Conservation (phyloP, 2,329 filamentous ascomycete species). For the Paraphaeosphaeria minitans region DNA sequence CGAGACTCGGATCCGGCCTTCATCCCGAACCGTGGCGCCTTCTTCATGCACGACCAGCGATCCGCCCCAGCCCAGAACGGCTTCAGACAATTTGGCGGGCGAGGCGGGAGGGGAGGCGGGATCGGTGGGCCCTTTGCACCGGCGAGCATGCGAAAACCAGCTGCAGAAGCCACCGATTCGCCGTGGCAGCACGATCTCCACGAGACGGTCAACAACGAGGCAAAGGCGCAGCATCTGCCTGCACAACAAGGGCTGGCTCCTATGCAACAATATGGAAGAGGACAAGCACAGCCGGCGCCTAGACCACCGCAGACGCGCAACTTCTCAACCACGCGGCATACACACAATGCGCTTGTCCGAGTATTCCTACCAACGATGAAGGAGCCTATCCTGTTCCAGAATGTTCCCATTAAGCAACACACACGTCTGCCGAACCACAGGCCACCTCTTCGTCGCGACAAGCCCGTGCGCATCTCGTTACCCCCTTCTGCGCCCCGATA, state of each 20-base stretch:
- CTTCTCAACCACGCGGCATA: slow-evolving; percentile 81
- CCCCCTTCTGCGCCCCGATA: slow-evolving; percentile 80
- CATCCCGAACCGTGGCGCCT: slow-evolving; percentile 90
- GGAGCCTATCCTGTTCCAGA: slow-evolving; percentile 71
- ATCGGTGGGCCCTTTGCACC: slow-evolving; percentile 62
- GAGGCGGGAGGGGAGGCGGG: slow-evolving; percentile 59
- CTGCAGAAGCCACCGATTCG: slow-evolving; percentile 65
- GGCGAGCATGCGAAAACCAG: slow-evolving; percentile 53
- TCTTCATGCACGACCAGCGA: slow-evolving; percentile 96
- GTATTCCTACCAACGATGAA: slow-evolving; percentile 80
- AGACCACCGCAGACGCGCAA: slow-evolving; percentile 44
- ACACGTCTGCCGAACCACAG: slow-evolving; percentile 94
- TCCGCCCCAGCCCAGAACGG: slow-evolving; percentile 78
- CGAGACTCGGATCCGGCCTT: slow-evolving; percentile 89
- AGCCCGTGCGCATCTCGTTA: slow-evolving; percentile 91
- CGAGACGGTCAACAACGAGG: slow-evolving; percentile 62
- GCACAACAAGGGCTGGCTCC: slow-evolving; percentile 25
- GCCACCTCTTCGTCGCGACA: slow-evolving; percentile 90
- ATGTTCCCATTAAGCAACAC: slow-evolving; percentile 84
- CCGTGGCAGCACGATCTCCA: slow-evolving; percentile 97
- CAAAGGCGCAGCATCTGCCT: slow-evolving; percentile 36
- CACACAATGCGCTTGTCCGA: slow-evolving; percentile 84
- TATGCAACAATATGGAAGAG: slow-evolving; percentile 29
- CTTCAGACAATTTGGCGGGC: slow-evolving; percentile 69
- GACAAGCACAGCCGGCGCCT: slow-evolving; percentile 27